Evolutionary conservation across 2,329 filamentous ascomycete species (phyloP), one percentile per base, ranked within the genome.

Genomic region (Penicillium italicum): DNA sequence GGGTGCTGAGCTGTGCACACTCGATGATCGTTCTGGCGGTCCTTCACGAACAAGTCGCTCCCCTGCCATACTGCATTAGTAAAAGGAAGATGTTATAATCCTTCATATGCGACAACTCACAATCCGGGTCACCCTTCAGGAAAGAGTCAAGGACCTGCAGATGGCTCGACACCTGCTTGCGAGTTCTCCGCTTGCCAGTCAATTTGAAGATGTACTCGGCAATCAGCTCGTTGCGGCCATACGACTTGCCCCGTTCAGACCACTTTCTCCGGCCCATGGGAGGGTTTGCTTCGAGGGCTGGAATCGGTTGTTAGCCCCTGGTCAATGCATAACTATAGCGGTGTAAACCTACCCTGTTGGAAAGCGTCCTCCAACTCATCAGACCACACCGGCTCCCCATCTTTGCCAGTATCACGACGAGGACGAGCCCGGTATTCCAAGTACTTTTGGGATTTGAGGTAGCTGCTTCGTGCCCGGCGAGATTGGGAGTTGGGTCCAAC

Each of bases 101-200:
- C 20, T 47, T 8, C 8, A 16, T 24, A 9, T 41, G 28, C 38
- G 36, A 3, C 26, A 43, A 70, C 78, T 75, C 69, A 83, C 81
- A 82, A 56, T 77, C 72, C 28, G 79, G 77, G 57, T 83, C 78
- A 5, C 78, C 75, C 59, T 76, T 75, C 36, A 85, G 72, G 56
- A 82, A 80, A 12, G 76, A 78, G 66, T 84, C 83, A 20, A 86
- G 73, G 2, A 86, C 83, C 68, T 86, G 84, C 26, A 86, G 78
- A 65, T 86, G 84, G 62, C 84, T 86, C 0, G 84, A 86, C 5
- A 86, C 81, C 64, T 86, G 82, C 67, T 86, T 86, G 48, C 84
- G 76, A 16, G 69, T 72, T 50, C 84, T 75, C 26, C 63, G 66
- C 53, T 79, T 79, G 22, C 83, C 82, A 7, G 83, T 85, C 55